These are phyloP conservation scores for Trichoderma koningiopsis DNA, from an alignment of 2,329 filamentous ascomycete species.

Conservation along the genomic window DNA sequence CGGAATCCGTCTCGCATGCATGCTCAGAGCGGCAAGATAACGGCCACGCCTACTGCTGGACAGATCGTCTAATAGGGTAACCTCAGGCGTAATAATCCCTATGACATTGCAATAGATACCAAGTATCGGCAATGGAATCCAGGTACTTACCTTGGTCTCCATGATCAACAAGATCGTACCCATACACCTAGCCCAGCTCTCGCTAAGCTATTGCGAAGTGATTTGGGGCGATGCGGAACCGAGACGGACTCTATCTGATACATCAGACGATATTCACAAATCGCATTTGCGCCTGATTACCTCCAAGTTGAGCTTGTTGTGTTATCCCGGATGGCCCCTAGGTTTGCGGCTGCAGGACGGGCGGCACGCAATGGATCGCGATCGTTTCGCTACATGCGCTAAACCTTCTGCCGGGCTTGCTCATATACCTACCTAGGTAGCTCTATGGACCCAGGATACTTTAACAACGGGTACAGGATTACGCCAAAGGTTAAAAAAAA, in stretches of 20 bases:
- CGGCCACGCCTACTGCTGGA: neutral
- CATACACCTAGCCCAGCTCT: neutral
- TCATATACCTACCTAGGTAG: neutral
- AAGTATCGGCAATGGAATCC: too few species aligned
- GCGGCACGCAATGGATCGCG: constrained; percentile 6
- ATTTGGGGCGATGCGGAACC: neutral
- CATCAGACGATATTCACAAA: neutral
- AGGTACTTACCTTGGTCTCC: too few species aligned
- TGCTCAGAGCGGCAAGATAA: neutral
- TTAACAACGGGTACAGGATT: neutral
- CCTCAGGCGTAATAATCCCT: neutral
- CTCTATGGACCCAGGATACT: neutral
- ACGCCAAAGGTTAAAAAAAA: neutral
- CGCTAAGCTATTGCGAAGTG: neutral
- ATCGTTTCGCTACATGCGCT: neutral
- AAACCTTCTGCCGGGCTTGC: neutral
- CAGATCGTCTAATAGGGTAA: neutral
- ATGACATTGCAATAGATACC: neutral
- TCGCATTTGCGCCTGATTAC: neutral
- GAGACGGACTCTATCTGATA: neutral
- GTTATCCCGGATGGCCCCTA: neutral
- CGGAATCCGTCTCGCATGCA: constrained; percentile 9
- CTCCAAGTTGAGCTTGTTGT: neutral
- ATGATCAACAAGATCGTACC: neutral
- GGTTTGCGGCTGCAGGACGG: neutral